phyloP scores from a whole-genome alignment of 2,329 filamentous ascomycete genomes.

The Calonectria leucothoes region DNA sequence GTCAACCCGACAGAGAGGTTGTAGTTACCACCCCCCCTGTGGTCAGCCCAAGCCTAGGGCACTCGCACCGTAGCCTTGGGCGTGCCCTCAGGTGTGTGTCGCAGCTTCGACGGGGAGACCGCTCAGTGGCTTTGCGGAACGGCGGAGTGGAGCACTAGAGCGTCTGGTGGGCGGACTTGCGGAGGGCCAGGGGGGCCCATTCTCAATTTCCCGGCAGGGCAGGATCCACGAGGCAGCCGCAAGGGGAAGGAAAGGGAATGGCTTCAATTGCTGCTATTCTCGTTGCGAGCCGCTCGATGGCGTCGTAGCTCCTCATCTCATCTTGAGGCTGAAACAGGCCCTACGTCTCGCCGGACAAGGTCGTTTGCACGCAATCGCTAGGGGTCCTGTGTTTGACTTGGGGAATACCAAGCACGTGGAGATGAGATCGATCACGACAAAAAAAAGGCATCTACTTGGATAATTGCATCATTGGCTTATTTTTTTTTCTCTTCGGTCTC shows the following conservation, averaged over 20 bases:
- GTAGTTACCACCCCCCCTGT: not conserved
- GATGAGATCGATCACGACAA: not conserved
- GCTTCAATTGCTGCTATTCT: not conserved
- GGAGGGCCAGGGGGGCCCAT: constrained; percentile 11
- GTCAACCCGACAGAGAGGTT: constrained; percentile 15
- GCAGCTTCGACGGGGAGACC: not conserved
- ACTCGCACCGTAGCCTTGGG: not conserved
- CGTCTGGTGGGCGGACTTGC: constrained; percentile 14
- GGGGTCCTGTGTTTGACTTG: not conserved
- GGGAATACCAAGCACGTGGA: not conserved
- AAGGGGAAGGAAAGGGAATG: not conserved
- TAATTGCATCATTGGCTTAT: not conserved
- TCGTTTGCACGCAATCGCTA: not conserved
- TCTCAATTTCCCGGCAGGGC: constrained; percentile 18
- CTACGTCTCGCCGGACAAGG: not conserved
- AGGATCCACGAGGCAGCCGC: not conserved
- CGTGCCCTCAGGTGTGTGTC: not conserved
- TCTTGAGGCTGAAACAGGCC: not conserved
- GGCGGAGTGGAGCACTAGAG: not conserved
- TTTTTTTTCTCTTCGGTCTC: not conserved
- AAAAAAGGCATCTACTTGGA: not conserved
- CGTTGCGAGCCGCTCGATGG: not conserved
- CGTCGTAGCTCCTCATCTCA: not conserved
- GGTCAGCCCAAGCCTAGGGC: not conserved
- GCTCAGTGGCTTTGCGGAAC: not conserved